A percentile compares a stretch with the other conserved stretches of the same genome.
Conservation (phyloP, 2,329 filamentous ascomycete species). For the Aspergillus sp. region DNA sequence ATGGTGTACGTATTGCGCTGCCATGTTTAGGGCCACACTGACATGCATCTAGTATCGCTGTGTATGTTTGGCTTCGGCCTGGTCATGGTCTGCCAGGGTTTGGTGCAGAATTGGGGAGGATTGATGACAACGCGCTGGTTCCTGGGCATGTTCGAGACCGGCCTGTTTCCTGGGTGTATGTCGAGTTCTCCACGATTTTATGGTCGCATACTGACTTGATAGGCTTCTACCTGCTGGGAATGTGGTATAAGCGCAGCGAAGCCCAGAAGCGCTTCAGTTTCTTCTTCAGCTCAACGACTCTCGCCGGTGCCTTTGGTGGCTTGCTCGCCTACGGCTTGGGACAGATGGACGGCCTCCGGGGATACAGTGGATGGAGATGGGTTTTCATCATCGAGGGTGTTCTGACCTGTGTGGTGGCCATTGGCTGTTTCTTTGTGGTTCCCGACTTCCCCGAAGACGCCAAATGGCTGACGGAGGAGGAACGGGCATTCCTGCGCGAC, state of each 20-base stretch:
- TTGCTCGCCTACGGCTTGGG: conserved; percentile 60
- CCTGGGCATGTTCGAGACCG: conserved; percentile 69
- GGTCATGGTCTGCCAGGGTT: conserved; percentile 71
- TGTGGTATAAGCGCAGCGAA: conserved; percentile 80
- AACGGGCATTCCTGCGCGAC: conserved; percentile 65
- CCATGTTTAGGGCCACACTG: neutral
- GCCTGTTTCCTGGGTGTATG: conserved; percentile 67
- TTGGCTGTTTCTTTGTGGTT: conserved; percentile 63
- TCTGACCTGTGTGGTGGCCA: conserved; percentile 60
- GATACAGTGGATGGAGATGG: conserved; percentile 59
- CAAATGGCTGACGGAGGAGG: conserved; percentile 67
- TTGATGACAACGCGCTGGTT: conserved; percentile 81
- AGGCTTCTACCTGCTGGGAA: conserved; percentile 67
- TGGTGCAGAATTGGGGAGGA: conserved; percentile 74
- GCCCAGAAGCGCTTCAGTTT: conserved; percentile 85
- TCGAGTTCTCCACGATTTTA: neutral
- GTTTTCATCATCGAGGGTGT: conserved; percentile 61
- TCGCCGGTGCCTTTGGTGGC: conserved; percentile 62
- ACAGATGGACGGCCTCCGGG: conserved; percentile 53
- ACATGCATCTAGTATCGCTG: conserved; percentile 55
- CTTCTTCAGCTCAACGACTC: conserved; percentile 72
- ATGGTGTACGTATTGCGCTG: conserved; percentile 53
- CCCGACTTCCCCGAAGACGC: conserved; percentile 71
- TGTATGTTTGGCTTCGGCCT: conserved; percentile 87
- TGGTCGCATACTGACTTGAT: neutral